phyloP scores from a whole-genome alignment of 164 flowering plant genomes.

The Piper betle region DNA sequence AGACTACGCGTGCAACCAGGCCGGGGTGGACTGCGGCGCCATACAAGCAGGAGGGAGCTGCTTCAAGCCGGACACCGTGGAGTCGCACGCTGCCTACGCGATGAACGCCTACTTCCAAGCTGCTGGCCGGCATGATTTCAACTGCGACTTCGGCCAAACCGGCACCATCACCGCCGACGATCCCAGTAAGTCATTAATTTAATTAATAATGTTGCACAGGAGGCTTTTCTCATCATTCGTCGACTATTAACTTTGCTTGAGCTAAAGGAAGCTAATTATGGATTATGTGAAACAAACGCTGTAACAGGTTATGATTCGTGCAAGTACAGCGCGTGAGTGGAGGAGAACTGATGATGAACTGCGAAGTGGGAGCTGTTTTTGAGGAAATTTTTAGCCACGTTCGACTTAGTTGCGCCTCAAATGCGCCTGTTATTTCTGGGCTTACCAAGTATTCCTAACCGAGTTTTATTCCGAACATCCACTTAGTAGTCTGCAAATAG shows the following conservation, averaged over 20 bases:
- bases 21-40: conserved; percentile 39
- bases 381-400: no score
- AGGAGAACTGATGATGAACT: no score
- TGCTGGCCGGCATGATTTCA: conserved; percentile 35
- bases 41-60: conserved; percentile 71
- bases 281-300: not conserved
- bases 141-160: conserved; percentile 57
- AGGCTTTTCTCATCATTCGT: no score
- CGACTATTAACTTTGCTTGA: no score
- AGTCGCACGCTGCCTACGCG: conserved; percentile 61
- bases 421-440: no score
- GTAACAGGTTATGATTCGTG: not conserved
- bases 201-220: no score
- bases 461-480: no score
- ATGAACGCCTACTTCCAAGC: conserved; percentile 74
- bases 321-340: not conserved
- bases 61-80: conserved; percentile 42
- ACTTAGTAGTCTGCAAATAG: no score
- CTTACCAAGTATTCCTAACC: no score
- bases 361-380: no score
- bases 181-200: conserved; percentile 44
- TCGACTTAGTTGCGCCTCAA: no score
- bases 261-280: no score
- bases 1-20: conserved; percentile 56
- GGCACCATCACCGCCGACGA: conserved; percentile 36